These are phyloP conservation scores for Solanum corneliomulleri DNA, from an alignment of 257 asterid genomes.

Conservation along the genomic window DNA sequence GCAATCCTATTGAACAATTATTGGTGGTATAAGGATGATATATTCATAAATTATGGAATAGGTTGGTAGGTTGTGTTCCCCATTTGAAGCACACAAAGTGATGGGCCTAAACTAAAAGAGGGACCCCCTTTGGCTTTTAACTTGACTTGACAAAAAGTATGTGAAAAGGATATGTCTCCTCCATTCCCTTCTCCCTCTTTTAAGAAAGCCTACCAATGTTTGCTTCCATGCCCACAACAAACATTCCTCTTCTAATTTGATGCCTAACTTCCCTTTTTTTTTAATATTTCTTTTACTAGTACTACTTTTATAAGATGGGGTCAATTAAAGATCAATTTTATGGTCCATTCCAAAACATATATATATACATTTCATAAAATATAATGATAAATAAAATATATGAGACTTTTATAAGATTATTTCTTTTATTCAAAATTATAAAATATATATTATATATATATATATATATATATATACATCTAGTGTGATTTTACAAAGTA, in stretches of 20 bases:
- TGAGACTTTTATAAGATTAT: not conserved
- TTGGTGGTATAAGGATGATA: not conserved
- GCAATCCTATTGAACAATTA: not conserved
- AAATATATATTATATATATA: too few species aligned
- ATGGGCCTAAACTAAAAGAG: slow-evolving; percentile 8
- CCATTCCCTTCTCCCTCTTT: slow-evolving; percentile 13
- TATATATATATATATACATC: too few species aligned
- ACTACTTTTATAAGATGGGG: not conserved
- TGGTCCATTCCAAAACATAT: not conserved
- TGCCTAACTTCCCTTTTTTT: not conserved
- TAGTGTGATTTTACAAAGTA: not conserved
- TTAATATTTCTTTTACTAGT: not conserved
- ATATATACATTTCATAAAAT: too few species aligned
- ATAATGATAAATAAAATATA: too few species aligned
- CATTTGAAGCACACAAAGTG: slow-evolving; percentile 21
- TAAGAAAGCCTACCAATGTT: slow-evolving; percentile 21
- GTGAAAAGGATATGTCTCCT: slow-evolving; percentile 48
- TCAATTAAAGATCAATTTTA: not conserved
- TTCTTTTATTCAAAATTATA: not conserved
- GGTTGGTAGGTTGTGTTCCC: slow-evolving; percentile 32
- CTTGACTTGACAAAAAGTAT: slow-evolving; percentile 13
- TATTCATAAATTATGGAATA: slow-evolving; percentile 9
- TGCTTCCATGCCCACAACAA: slow-evolving; percentile 19
- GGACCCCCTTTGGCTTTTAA: not conserved
- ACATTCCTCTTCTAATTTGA: slow-evolving; percentile 10